Base-by-base conservation (phyloP, 805 yeast genomes). In the Candida awuae region DNA sequence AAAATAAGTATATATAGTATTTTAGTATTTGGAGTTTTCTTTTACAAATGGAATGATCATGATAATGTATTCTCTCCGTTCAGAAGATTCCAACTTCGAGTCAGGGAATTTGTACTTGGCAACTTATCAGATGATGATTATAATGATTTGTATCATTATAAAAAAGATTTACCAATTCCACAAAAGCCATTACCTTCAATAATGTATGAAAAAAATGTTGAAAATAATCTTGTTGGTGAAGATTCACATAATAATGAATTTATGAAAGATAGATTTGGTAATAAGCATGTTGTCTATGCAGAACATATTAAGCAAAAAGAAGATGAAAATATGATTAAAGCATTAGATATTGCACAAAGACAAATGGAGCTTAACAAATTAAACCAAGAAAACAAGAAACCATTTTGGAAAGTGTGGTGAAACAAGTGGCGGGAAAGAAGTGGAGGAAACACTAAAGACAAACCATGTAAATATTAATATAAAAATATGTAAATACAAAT, bases 21-120 rank as follows among this genome's bases (percentile, higher is more conserved):
- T 7, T 59, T 73, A 19, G 54, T 73, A 1, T 80, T 78, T 50
- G 76, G 77, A 17, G 71, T 81, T 2, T 85, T 85, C 55, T 78
- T 84, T 61, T 73, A 79, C 56, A 65, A 86, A 37, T 84, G 95
- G 95, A 84, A 85, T 53, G 92, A 84, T 42, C 72, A 73, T 46
- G 90, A 84, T 41, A 79, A 84, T 51, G 76, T 81, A 7, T 77
- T 84, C 59, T 71, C 85, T 10, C 75, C 71, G 29, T 75, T 82
- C 35, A 77, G 84, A 56, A 59, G 90, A 35, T 56, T 67, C 19
- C 77, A 84, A 46, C 67, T 84, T 31, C 60, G 71, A 28, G 32
- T 71, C 33, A 74, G 83, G 52, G 78, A 77, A 46, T 49, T 55
- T 38, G 32, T 81, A 2, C 44, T 70, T n/a, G 81, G 82, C 2